Evolutionary conservation across 495 filamentous ascomycete genomes (phyloP).

Genomic region (Penicillium turbatum): DNA sequence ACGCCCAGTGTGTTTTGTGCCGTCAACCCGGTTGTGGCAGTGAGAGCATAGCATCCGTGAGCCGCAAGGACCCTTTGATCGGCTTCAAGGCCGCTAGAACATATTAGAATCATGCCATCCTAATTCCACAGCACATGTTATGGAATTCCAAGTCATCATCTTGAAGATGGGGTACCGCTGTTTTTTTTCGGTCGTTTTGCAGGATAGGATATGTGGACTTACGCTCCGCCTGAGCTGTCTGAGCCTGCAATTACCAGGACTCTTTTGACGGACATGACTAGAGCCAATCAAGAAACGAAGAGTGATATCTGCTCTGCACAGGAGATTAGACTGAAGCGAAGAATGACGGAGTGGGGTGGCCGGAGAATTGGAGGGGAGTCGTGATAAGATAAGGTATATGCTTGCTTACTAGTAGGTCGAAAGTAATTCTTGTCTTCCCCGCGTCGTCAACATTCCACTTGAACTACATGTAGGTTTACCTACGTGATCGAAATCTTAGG

Average conservation of each 20-base stretch:
- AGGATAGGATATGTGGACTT: constrained; percentile 33
- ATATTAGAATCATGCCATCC: background rate
- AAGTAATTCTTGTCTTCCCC: too few relatives aligned
- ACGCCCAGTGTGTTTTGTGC: constrained; percentile 92
- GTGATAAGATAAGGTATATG: constrained; percentile 17
- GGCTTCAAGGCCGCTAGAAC: constrained; percentile 81
- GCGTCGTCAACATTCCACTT: too few relatives aligned
- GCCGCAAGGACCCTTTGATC: constrained; percentile 93
- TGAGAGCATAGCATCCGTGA: constrained; percentile 92
- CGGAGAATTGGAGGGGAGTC: background rate
- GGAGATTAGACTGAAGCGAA: background rate
- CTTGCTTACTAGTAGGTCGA: too few relatives aligned
- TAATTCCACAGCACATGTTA: too few relatives aligned
- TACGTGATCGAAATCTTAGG: too few relatives aligned
- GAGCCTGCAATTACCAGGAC: constrained; percentile 82
- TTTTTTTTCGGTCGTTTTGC: background rate
- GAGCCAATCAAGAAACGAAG: constrained; percentile 11
- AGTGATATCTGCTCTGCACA: background rate
- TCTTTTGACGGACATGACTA: constrained; percentile 42
- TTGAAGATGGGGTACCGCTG: background rate
- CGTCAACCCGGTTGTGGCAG: constrained; percentile 91
- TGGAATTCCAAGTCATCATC: too few relatives aligned
- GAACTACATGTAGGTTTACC: too few relatives aligned
- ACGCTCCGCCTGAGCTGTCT: constrained; percentile 86
- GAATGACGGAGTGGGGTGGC: constrained; percentile 5